Conservation (phyloP, 306 rosid genomes). For the Castanospermum australe region DNA sequence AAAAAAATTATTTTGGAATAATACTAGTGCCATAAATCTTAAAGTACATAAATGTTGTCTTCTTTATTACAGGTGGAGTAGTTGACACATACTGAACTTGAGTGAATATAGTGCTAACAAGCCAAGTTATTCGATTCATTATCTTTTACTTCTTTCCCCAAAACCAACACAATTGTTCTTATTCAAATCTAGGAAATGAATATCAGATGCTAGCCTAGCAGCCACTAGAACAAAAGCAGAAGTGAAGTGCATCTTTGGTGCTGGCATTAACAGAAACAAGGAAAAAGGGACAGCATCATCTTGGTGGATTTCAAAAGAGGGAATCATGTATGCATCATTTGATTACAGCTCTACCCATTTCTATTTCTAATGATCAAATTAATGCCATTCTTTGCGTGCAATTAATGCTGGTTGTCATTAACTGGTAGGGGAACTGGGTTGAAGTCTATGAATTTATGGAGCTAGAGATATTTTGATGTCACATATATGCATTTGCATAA, state of each 20-base stretch:
- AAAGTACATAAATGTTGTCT: conserved; percentile 20
- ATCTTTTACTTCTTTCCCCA: background rate
- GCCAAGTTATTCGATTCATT: background rate
- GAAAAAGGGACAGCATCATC: background rate
- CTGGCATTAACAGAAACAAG: background rate
- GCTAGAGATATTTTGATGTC: background rate
- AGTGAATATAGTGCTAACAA: background rate
- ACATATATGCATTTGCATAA: too few species aligned
- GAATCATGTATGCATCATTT: background rate
- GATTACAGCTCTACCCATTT: conserved; percentile 1
- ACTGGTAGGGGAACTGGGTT: background rate
- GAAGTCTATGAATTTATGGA: background rate
- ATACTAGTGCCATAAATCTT: conserved; percentile 22
- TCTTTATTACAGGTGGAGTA: conserved; percentile 9
- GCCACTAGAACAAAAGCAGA: conserved; percentile 20
- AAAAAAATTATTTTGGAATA: background rate
- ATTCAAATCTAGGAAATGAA: background rate
- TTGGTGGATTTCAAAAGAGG: conserved; percentile 5
- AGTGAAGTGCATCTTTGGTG: conserved; percentile 3
- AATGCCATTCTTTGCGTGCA: background rate
- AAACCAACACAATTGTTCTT: background rate
- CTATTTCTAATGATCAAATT: background rate
- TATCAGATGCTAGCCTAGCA: background rate
- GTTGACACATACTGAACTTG: conserved; percentile 30
- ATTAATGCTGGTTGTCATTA: background rate